phyloP scores from a whole-genome alignment of 331 rosid species.

The Telfairia occidentalis region DNA sequence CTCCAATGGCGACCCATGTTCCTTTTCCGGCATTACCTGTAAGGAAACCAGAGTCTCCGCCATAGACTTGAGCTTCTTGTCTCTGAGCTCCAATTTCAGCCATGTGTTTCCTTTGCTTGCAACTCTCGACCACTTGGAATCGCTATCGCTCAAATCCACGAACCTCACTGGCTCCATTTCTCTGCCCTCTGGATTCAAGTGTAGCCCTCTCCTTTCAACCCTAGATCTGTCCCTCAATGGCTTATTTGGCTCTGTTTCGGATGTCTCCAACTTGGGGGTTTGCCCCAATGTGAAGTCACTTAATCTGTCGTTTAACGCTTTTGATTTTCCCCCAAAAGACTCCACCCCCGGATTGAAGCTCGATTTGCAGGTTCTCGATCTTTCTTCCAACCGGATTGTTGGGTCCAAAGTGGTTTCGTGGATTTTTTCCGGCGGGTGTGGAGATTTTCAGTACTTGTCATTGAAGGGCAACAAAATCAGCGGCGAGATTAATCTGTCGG shows the following conservation, averaged over 20 bases:
- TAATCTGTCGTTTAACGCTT: constrained; percentile 43
- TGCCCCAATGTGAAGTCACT: constrained; percentile 45
- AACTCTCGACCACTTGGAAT: constrained; percentile 39
- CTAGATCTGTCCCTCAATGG: constrained; percentile 66
- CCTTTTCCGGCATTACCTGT: constrained; percentile 45
- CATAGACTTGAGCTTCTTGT: constrained; percentile 37
- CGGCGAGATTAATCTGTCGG: constrained; percentile 41
- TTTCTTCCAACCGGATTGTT: constrained; percentile 52
- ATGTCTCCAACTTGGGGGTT: constrained; percentile 23
- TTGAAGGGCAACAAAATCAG: constrained; percentile 49
- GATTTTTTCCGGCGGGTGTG: constrained; percentile 39
- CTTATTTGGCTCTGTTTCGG: constrained; percentile 40
- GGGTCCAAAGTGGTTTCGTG: constrained; percentile 45
- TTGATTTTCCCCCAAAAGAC: constrained; percentile 25
- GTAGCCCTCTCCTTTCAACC: constrained; percentile 34
- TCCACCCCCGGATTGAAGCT: constrained; percentile 17
- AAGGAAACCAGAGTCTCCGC: constrained; percentile 40
- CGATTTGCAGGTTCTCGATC: constrained; percentile 37
- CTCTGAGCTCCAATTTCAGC: constrained; percentile 44
- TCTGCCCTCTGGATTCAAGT: constrained; percentile 23
- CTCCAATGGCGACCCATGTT: constrained; percentile 33
- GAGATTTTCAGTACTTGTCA: constrained; percentile 21
- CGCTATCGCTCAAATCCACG: constrained; percentile 29
- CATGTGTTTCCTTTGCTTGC: constrained; percentile 31
- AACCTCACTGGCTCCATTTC: constrained; percentile 48